Percentiles rank a stretch among this genome's conserved stretches.
Conservation (phyloP, 176 grass and related monocot species). For the Tillandsia leiboldiana region DNA sequence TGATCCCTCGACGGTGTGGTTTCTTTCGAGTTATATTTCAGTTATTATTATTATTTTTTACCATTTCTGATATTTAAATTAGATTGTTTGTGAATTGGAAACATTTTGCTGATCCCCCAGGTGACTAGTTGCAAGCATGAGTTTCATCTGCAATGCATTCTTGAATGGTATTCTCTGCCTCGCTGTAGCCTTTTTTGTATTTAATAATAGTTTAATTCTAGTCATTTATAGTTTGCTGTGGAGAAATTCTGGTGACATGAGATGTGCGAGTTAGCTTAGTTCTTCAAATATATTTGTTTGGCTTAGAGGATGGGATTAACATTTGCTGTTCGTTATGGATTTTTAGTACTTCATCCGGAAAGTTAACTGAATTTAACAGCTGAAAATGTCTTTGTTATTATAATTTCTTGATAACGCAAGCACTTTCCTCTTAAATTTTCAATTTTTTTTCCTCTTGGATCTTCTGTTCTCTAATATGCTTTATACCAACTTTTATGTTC, state of each 20-base stretch:
- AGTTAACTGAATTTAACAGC: neutral
- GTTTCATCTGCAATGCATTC: constrained; percentile 98
- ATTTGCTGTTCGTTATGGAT: neutral
- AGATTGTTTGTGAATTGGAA: constrained; percentile 15
- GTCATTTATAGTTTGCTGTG: neutral
- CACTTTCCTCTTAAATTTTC: neutral
- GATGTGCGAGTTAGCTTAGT: neutral
- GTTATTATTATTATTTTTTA: neutral
- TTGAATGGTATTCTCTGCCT: constrained; percentile 67
- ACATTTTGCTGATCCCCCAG: constrained; percentile 23
- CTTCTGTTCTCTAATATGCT: no score
- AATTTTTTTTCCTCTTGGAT: neutral
- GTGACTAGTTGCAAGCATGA: constrained; percentile 91
- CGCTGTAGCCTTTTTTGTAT: constrained; percentile 2
- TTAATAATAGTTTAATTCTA: neutral
- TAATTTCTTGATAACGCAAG: no score
- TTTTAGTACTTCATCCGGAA: neutral
- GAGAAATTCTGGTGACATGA: neutral
- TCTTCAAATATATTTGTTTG: neutral
- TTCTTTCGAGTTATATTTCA: neutral
- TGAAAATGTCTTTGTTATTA: no score
- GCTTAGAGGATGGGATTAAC: neutral
- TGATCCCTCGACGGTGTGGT: constrained; percentile 62
- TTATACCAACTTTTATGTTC: neutral
- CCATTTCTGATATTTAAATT: constrained; percentile 19